Conservation (phyloP, 345 rosid genomes). For the Eucalyptus cloeziana region DNA sequence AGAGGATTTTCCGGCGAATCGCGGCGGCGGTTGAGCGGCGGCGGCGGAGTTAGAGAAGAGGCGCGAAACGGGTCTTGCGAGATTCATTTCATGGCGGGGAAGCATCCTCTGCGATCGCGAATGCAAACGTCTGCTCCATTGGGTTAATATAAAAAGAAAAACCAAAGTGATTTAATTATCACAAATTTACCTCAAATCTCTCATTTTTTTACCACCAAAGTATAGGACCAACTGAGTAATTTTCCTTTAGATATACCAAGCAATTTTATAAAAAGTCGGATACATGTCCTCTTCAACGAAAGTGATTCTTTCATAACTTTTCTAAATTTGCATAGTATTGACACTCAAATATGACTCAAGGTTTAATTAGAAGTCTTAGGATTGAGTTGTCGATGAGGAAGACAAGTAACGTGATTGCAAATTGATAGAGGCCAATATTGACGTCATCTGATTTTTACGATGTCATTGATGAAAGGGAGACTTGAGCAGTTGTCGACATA, state of each 20-base stretch:
- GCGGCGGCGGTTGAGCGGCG: background rate
- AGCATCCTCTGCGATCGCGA: background rate
- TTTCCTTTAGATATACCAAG: background rate
- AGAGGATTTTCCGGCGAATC: background rate
- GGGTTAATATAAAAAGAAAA: too few species aligned
- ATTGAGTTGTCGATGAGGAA: background rate
- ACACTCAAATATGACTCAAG: background rate
- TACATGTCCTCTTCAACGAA: background rate
- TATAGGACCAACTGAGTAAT: too few species aligned
- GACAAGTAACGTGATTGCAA: background rate
- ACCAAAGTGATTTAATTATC: too few species aligned
- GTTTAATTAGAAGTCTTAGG: background rate
- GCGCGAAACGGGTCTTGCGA: background rate
- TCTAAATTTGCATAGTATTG: background rate
- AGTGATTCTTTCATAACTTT: too few species aligned
- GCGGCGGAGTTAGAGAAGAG: constrained; percentile 3
- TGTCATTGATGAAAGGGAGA: background rate
- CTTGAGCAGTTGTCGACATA: background rate
- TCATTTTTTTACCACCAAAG: too few species aligned
- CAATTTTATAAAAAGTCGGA: too few species aligned
- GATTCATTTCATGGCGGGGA: background rate
- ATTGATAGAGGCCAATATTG: background rate
- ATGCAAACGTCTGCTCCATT: background rate
- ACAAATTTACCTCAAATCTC: background rate
- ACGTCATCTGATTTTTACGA: background rate